Percentiles rank a stretch among this genome's conserved stretches.
phyloP scores from a whole-genome alignment of 164 flowering plant genomes.

The Tinospora cordifolia region DNA sequence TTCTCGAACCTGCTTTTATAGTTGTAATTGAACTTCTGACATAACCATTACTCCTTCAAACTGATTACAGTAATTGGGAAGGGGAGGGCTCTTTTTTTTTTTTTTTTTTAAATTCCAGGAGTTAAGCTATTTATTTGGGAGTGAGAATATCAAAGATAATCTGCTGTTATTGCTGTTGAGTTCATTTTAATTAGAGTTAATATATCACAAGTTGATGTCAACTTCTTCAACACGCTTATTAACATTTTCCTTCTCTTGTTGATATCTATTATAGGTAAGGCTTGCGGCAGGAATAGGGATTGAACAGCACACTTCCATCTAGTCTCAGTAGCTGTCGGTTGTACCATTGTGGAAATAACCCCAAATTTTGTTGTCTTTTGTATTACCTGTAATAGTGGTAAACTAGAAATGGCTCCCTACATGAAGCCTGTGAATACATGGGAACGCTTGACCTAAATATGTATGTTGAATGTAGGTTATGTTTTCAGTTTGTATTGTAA shows the following conservation, averaged over 20 bases:
- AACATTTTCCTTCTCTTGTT: background rate
- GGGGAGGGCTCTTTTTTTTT: too few species aligned
- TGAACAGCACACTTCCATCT: background rate
- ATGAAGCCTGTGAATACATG: background rate
- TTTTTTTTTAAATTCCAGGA: too few species aligned
- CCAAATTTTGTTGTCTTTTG: background rate
- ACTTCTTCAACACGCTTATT: background rate
- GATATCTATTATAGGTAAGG: background rate
- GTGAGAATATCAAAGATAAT: too few species aligned
- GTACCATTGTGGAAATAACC: background rate
- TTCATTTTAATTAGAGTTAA: background rate
- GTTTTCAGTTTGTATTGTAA: background rate
- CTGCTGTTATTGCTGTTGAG: background rate
- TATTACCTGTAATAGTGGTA: background rate
- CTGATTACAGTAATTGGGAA: too few species aligned
- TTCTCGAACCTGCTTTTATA: too few species aligned
- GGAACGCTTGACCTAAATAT: background rate
- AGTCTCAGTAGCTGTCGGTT: background rate
- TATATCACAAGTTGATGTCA: background rate
- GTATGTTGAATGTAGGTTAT: background rate
- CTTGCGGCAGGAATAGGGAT: background rate
- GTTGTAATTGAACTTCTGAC: too few species aligned
- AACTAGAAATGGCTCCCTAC: background rate
- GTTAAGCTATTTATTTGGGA: too few species aligned
- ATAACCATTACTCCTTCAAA: too few species aligned